Evolutionary conservation across 805 yeast genomes (phyloP).

Genomic region (Hagleromyces aurorensis): DNA sequence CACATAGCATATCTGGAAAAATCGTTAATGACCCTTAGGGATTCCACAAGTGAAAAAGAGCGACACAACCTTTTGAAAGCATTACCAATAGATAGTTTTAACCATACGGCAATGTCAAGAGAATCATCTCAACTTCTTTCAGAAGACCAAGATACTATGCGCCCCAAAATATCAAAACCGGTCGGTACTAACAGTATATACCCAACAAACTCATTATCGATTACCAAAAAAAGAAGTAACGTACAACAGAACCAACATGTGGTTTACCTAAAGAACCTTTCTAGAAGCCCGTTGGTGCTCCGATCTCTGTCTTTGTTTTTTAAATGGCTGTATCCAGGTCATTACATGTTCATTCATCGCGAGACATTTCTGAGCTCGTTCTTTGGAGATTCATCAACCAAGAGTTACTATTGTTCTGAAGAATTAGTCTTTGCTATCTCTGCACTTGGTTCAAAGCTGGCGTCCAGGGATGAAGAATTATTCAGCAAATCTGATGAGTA

Average conservation of each 20-base stretch:
- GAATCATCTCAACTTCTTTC: neutral
- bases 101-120: conserved; percentile 2
- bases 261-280: conserved; percentile 14
- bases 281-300: conserved; percentile 20
- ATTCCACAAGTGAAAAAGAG: conserved; percentile 6
- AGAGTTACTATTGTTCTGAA: conserved; percentile 42
- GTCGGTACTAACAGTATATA: conserved; percentile 20
- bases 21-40: conserved; percentile 8
- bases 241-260: conserved; percentile 8
- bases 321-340: conserved; percentile 55
- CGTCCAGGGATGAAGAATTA: conserved; percentile 30
- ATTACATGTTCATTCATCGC: conserved; percentile 48
- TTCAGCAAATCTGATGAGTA: conserved; percentile 34
- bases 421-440: conserved; percentile 45
- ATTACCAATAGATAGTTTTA: conserved; percentile 5
- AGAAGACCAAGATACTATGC: conserved; percentile 1
- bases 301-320: conserved; percentile 33
- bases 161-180: too few species aligned
- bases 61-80: conserved; percentile 6
- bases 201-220: conserved; percentile 23
- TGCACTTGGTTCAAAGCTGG: conserved; percentile 45
- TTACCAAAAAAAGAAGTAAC: conserved; percentile 9
- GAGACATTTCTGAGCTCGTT: conserved; percentile 53
- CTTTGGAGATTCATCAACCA: conserved; percentile 33
- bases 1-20: conserved; percentile 19